These are phyloP conservation scores for Rhodamnia rubescens DNA, from an alignment of 345 rosid genomes.

Conservation along the genomic window DNA sequence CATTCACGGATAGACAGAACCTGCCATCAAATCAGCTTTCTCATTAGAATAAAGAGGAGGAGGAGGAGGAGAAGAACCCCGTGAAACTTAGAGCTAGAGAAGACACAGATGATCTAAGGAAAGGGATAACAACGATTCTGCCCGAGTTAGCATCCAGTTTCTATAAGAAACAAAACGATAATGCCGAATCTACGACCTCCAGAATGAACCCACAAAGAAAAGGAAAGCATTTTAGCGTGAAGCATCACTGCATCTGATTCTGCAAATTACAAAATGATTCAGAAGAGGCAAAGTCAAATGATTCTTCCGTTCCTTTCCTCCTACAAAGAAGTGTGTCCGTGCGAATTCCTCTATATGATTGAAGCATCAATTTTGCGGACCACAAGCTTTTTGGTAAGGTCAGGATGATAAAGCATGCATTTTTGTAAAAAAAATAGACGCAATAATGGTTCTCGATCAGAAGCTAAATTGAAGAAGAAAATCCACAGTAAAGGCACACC, in stretches of 20 bases:
- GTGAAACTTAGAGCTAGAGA: not conserved
- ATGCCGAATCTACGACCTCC: not conserved
- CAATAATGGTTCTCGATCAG: not conserved
- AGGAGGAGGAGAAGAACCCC: not conserved
- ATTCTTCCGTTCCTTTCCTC: not conserved
- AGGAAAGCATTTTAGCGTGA: not conserved
- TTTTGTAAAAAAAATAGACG: not conserved
- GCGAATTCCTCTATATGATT: not conserved
- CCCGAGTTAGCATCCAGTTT: not conserved
- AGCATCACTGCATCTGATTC: not conserved
- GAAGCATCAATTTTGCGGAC: not conserved
- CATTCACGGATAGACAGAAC: conserved; percentile 75
- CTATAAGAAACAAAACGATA: not conserved
- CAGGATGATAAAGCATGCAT: not conserved
- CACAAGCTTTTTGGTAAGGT: not conserved
- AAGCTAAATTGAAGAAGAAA: not conserved
- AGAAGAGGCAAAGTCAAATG: not conserved
- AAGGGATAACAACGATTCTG: not conserved
- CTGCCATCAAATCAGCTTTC: conserved; percentile 21
- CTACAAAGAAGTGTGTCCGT: not conserved
- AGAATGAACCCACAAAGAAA: not conserved
- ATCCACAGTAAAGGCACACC: conserved; percentile 18
- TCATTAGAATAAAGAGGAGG: not conserved
- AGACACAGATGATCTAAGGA: not conserved
- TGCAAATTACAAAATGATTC: not conserved